These are phyloP conservation scores for Allium cepa DNA, from an alignment of 106 monocot genomes.

Conservation along the genomic window DNA sequence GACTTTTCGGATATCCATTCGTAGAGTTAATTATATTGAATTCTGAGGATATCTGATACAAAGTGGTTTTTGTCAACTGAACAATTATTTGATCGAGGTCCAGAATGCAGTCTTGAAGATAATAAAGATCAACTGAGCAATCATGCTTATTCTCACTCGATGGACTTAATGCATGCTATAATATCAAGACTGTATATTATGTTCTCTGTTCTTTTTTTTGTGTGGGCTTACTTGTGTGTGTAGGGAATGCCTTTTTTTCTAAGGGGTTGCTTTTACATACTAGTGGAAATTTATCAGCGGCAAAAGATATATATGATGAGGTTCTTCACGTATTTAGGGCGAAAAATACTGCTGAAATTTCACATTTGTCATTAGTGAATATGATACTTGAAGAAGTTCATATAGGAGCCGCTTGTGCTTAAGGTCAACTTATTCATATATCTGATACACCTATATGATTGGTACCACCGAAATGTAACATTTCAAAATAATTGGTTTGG, in stretches of 20 bases:
- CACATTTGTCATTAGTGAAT: conserved; percentile 44
- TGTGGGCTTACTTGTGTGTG: no score
- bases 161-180: no score
- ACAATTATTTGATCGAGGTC: conserved; percentile 24
- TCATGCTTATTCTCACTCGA: no score
- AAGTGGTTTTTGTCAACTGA: conserved; percentile 33
- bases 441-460: no score
- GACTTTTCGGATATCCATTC: no score
- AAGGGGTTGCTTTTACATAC: conserved; percentile 71
- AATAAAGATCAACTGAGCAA: conserved; percentile 25
- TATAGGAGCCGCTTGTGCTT: conserved; percentile 61
- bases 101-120: conserved; percentile 23
- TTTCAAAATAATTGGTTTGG: no score
- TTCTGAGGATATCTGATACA: no score
- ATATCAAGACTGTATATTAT: no score
- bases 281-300: conserved; percentile 53
- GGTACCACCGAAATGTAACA: no score
- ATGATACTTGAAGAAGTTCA: conserved; percentile 70
- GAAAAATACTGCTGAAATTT: conserved; percentile 26
- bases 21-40: no score
- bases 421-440: conserved; percentile 52
- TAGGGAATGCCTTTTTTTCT: conserved; percentile 45
- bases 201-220: no score
- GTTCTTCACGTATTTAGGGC: conserved; percentile 22
- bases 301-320: conserved; percentile 63